Evolutionary conservation across 768 basidiomycete species (phyloP), one percentile per base, ranked within the genome.

Genomic region (Scleroderma citrinum): DNA sequence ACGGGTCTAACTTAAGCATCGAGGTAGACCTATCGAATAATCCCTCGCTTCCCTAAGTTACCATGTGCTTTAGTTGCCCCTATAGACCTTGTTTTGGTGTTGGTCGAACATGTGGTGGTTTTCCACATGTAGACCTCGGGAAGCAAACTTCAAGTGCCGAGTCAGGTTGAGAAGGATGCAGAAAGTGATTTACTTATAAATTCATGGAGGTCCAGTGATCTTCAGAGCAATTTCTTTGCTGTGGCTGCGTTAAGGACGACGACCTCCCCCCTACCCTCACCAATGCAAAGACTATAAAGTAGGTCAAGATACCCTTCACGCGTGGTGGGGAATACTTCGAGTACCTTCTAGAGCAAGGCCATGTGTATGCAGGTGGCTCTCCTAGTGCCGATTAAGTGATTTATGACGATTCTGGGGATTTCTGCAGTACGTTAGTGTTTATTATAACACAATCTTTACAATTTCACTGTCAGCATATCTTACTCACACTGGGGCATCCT

Each of bases 241-340:
- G n/a, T n/a, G n/a, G n/a, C n/a, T n/a, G n/a, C n/a, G n/a, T n/a
- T n/a, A n/a, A n/a, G n/a, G n/a, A n/a, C n/a, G n/a, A n/a, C n/a
- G n/a, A n/a, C n/a, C n/a, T n/a, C n/a, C n/a, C n/a, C n/a, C n/a
- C 34, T 64, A 64, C 40, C 63, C 62, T 12, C 63, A 64, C 45
- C 58, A 59, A 36, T 64, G 58, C 44, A 52, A 60, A 31, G 56
- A 62, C 39, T 62, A 53, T 39, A 60, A 64, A 55, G 60, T 61
- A 43, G 29, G 34, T 35, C 34, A 10, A 3, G 17, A 39, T 6
- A 16, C 5, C 24, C 41, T 4, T 7, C 7, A 17, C 16, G 3
- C n/a, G 12, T 10, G 12, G 20, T 5, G 59, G 59, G 7, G 40
- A 44, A 7, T 59, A 56, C 50, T 58, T 51, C 17, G 58, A 63